Conservation (phyloP, 192 early-diverging fungal species). For the Dimargaris cristalligena region DNA sequence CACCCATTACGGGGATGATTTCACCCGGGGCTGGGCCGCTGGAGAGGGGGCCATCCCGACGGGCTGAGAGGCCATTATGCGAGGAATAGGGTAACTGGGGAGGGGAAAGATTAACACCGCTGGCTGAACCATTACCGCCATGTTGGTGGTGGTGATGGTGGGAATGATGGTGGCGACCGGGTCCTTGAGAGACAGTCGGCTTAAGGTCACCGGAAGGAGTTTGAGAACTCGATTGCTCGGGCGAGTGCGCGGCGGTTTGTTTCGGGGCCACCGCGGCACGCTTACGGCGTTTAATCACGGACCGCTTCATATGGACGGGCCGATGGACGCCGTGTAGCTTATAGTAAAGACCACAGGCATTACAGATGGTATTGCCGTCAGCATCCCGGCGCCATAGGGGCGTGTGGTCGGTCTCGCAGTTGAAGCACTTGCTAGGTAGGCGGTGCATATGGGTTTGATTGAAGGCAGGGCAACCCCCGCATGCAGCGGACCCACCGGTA, state of each 20-base stretch:
- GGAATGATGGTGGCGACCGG: neutral
- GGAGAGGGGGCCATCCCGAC: neutral
- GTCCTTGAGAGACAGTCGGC: neutral
- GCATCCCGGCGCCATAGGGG: conserved; percentile 62
- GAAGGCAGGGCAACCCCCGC: conserved; percentile 57
- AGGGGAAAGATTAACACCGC: conserved; percentile 20
- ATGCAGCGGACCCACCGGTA: conserved; percentile 48
- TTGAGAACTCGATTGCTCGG: neutral
- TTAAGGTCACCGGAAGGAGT: neutral
- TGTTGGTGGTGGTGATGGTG: neutral
- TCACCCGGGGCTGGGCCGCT: neutral
- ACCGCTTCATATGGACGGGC: conserved; percentile 52
- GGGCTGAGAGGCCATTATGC: neutral
- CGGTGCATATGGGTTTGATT: conserved; percentile 34
- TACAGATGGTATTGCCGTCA: conserved; percentile 58
- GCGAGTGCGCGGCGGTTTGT: neutral
- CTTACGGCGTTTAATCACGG: conserved; percentile 51
- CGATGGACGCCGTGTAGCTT: conserved; percentile 59
- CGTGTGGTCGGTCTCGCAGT: conserved; percentile 49
- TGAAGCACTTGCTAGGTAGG: conserved; percentile 31
- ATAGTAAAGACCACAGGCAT: conserved; percentile 85
- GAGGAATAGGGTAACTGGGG: neutral
- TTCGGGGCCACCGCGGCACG: conserved; percentile 21
- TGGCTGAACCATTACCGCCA: neutral
- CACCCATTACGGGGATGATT: neutral